These are phyloP conservation scores for Podospora anserina DNA, from an alignment of 495 filamentous ascomycete genomes.

Conservation along the genomic window DNA sequence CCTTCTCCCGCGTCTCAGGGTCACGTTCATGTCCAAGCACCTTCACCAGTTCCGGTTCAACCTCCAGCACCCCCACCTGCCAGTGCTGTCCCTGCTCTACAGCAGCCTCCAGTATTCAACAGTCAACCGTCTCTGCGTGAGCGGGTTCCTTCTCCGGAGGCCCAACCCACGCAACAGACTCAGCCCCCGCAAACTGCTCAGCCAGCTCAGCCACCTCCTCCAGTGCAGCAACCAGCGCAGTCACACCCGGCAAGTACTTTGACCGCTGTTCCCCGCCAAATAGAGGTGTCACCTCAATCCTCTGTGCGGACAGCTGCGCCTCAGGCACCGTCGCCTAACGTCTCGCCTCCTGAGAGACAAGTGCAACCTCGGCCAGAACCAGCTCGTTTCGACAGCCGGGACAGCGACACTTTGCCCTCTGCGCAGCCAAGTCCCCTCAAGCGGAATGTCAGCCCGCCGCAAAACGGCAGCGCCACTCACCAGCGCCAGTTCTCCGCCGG, in stretches of 20 bases:
- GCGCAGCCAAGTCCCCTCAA: constrained; percentile 18
- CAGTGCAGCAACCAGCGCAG: background rate
- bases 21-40: constrained; percentile 5
- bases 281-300: constrained; percentile 7
- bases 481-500: constrained; percentile 10
- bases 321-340: constrained; percentile 8
- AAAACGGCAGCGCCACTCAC: background rate
- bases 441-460: background rate
- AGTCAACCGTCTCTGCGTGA: background rate
- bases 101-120: background rate
- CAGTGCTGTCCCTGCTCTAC: background rate
- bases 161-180: background rate
- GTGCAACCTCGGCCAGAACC: constrained; percentile 17
- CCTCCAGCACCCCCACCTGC: background rate
- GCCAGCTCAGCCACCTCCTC: background rate
- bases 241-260: background rate
- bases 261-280: background rate
- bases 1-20: constrained; percentile 3
- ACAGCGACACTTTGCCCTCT: constrained; percentile 15
- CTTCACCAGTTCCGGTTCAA: background rate
- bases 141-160: background rate
- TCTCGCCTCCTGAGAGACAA: constrained; percentile 17
- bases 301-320: constrained; percentile 5
- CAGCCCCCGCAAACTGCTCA: background rate
- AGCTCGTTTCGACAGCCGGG: constrained; percentile 4